Percentiles rank a stretch among this genome's conserved stretches.
These are phyloP conservation scores for Novymonas esmeraldas DNA, from an alignment of 208 protist species.

Conservation along the genomic window DNA sequence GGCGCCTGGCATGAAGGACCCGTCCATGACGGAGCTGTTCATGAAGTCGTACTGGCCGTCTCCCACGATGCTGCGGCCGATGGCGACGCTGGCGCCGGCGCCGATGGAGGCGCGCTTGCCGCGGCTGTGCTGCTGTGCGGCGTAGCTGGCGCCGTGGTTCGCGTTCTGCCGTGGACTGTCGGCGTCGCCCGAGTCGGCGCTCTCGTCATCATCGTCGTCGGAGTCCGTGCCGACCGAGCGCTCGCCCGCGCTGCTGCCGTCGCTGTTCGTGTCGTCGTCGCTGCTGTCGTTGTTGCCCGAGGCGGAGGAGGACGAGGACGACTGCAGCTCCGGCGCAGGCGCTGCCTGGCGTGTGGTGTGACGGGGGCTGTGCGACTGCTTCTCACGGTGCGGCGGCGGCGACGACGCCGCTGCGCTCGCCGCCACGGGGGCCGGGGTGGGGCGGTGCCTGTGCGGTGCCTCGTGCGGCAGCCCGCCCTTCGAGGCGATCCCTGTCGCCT, in stretches of 20 bases:
- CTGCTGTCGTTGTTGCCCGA: constrained; percentile 2
- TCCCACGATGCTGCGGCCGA: constrained; percentile 11
- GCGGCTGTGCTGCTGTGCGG: not conserved
- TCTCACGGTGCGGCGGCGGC: no score
- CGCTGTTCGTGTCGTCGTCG: constrained; percentile 10
- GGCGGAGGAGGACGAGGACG: constrained; percentile 6
- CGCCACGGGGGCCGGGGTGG: no score
- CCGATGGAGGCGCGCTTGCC: not conserved
- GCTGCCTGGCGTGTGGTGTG: no score
- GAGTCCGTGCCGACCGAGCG: constrained; percentile 2
- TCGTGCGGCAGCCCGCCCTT: no score
- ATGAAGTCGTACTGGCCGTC: constrained; percentile 32
- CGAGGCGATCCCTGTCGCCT: no score
- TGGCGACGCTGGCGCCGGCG: not conserved
- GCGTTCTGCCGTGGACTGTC: not conserved
- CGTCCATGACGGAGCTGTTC: constrained; percentile 26
- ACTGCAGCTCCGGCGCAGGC: no score
- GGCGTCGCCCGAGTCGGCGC: not conserved
- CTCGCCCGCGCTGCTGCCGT: constrained; percentile 17
- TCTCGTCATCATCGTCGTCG: constrained; percentile 3
- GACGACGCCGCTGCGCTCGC: not conserved
- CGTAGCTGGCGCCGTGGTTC: not conserved
- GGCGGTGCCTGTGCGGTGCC: no score
- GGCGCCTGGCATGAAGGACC: not conserved
- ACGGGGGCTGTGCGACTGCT: no score